These are phyloP conservation scores for Echria macrotheca DNA, from an alignment of 495 filamentous ascomycete species.

Conservation along the genomic window DNA sequence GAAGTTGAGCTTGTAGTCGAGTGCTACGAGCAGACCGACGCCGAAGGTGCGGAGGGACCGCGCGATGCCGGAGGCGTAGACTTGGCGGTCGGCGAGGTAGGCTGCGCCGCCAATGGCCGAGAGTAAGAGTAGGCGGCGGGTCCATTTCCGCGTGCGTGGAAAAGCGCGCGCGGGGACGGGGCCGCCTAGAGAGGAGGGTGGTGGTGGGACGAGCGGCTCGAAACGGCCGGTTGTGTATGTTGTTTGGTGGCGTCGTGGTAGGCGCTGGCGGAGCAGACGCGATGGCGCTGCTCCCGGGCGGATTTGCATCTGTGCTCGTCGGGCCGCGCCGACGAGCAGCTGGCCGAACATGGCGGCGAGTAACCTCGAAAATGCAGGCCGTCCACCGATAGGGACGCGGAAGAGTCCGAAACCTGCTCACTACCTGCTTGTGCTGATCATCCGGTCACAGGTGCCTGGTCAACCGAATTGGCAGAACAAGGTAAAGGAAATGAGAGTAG, in stretches of 20 bases:
- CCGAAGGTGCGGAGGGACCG: slow-evolving; percentile 79
- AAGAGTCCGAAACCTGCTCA: no score
- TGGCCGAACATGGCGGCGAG: slow-evolving; percentile 5
- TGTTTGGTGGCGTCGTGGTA: slow-evolving; percentile 8
- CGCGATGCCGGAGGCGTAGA: slow-evolving; percentile 71
- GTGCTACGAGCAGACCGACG: slow-evolving; percentile 71
- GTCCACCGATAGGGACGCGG: no score
- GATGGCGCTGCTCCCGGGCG: background rate
- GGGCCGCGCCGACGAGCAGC: slow-evolving; percentile 1
- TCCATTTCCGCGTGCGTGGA: slow-evolving; percentile 65
- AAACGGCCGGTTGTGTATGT: slow-evolving; percentile 34
- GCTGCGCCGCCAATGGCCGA: slow-evolving; percentile 51
- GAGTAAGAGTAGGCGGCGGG: slow-evolving; percentile 62
- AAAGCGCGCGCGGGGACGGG: slow-evolving; percentile 62
- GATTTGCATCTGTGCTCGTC: background rate
- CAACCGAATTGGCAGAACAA: background rate
- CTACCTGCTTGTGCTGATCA: no score
- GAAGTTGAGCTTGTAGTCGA: slow-evolving; percentile 98
- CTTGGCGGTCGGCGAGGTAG: slow-evolving; percentile 63
- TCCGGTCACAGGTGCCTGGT: no score
- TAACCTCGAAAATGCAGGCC: no score
- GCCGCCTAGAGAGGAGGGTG: slow-evolving; percentile 72
- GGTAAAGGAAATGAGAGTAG: background rate
- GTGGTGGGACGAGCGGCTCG: slow-evolving; percentile 72
- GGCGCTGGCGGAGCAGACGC: background rate